Percentiles rank a stretch among this genome's conserved stretches.
Conservation (phyloP, 768 basidiomycete species). For the Leccinum truebloodii region DNA sequence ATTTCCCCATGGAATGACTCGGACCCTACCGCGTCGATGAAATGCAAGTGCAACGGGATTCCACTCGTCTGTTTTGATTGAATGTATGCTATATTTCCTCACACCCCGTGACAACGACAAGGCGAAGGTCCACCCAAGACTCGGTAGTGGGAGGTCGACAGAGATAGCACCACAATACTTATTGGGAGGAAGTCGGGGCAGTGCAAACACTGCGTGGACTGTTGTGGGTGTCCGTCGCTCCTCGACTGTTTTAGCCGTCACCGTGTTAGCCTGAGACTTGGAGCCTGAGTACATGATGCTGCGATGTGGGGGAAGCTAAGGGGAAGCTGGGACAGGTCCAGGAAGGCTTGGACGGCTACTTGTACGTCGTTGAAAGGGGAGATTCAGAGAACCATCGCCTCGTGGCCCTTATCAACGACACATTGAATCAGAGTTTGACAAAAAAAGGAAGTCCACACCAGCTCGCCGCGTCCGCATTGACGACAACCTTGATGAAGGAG, state of each 20-base stretch:
- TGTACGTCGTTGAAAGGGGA: neutral
- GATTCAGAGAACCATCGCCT: neutral
- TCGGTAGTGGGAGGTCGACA: constrained; percentile 13
- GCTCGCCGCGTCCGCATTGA: too few relatives aligned
- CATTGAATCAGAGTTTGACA: neutral
- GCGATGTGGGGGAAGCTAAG: neutral
- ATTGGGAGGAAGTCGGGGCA: neutral
- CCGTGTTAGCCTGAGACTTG: neutral
- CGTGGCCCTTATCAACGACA: constrained; percentile 8
- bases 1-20: constrained; percentile 10
- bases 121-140: constrained; percentile 18
- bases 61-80: neutral
- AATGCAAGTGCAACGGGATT: constrained; percentile 12
- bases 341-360: neutral
- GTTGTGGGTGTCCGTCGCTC: constrained; percentile 19
- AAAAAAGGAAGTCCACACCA: neutral
- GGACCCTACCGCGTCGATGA: neutral
- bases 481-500: accelerated
- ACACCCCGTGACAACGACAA: constrained; percentile 6
- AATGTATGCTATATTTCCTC: too few relatives aligned
- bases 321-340: neutral
- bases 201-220: constrained; percentile 9
- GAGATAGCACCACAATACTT: neutral
- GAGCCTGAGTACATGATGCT: neutral
- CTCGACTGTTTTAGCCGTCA: constrained; percentile 2